Conservation (phyloP, 257 asterid genomes). For the Solanum neorickii region DNA sequence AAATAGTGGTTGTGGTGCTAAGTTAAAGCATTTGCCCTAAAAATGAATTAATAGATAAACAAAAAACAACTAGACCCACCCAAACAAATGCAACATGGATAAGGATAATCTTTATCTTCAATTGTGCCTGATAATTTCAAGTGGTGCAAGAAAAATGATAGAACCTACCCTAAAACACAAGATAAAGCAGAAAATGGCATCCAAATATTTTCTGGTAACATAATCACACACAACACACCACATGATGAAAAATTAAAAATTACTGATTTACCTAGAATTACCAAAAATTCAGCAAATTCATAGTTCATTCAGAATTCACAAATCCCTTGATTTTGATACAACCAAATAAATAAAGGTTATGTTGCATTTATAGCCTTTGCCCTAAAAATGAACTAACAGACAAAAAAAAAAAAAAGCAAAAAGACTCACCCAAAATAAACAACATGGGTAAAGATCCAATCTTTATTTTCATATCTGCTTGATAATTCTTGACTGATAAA, state of each 20-base stretch:
- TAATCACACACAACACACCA: not conserved
- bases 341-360: not conserved
- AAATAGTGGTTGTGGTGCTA: not conserved
- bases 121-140: not conserved
- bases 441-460: constrained; percentile 22
- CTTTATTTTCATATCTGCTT: constrained; percentile 6
- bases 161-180: not conserved
- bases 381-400: constrained; percentile 3
- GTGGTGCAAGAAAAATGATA: not conserved
- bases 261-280: constrained; percentile 2
- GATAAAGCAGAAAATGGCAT: not conserved
- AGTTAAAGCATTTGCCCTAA: not conserved
- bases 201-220: constrained; percentile 15
- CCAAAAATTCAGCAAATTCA: not conserved
- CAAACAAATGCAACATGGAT: not conserved
- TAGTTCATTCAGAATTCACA: constrained; percentile 10
- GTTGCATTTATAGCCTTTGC: not conserved
- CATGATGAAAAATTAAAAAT: constrained; percentile 6
- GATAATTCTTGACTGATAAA: not conserved
- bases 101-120: constrained; percentile 26
- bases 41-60: not conserved
- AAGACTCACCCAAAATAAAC: not conserved
- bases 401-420: not conserved
- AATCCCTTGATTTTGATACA: not conserved
- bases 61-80: not conserved